phyloP scores from a whole-genome alignment of 495 filamentous ascomycete species.

The Acidiella bohemica region DNA sequence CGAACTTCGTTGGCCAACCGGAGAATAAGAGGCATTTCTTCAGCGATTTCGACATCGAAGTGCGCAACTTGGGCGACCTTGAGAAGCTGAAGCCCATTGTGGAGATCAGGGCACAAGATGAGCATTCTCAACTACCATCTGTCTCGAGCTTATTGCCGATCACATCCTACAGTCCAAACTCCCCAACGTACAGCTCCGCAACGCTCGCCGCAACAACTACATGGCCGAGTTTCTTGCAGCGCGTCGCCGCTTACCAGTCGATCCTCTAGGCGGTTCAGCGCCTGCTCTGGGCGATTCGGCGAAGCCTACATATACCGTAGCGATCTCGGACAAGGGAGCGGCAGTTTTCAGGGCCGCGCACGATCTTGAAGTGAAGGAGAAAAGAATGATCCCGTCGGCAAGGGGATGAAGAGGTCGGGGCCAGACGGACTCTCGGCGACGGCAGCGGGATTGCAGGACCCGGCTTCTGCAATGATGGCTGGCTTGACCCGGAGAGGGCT shows the following conservation, averaged over 20 bases:
- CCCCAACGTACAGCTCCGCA: slow-evolving; percentile 18
- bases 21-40: slow-evolving; percentile 19
- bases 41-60: slow-evolving; percentile 16
- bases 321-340: slow-evolving; percentile 9
- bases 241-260: slow-evolving; percentile 14
- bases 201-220: slow-evolving; percentile 19
- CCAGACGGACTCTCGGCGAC: slow-evolving; percentile 8
- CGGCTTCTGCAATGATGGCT: slow-evolving; percentile 11
- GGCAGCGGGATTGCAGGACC: slow-evolving; percentile 9
- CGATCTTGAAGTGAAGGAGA: not conserved
- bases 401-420: slow-evolving; percentile 1
- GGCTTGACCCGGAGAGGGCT: slow-evolving; percentile 2
- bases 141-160: not conserved
- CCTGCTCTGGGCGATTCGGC: slow-evolving; percentile 13
- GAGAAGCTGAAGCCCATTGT: slow-evolving; percentile 14
- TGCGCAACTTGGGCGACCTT: slow-evolving; percentile 13
- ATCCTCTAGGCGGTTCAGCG: slow-evolving; percentile 13
- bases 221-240: slow-evolving; percentile 19
- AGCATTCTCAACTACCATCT: not conserved
- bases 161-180: slow-evolving; percentile 16
- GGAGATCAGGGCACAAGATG: slow-evolving; percentile 17
- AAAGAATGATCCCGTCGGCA: slow-evolving; percentile 3
- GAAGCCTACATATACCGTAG: slow-evolving; percentile 14
- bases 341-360: not conserved
- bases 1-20: slow-evolving; percentile 12